These are phyloP conservation scores for Vigna trinervia DNA, from an alignment of 306 rosid genomes.

Conservation along the genomic window DNA sequence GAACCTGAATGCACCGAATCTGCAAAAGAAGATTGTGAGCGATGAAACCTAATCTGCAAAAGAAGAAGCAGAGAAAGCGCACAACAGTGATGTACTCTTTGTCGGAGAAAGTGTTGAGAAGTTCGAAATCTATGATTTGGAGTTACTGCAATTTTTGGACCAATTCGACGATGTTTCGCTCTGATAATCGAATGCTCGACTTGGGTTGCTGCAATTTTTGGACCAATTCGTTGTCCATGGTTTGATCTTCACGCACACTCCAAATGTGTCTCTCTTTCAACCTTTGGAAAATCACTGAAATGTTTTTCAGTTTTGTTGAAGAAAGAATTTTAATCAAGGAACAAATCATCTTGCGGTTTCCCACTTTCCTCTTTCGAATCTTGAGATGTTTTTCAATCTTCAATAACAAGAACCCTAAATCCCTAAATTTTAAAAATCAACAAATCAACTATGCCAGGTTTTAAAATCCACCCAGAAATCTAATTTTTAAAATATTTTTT, in stretches of 20 bases:
- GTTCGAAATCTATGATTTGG: constrained; percentile 90
- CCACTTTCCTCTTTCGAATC: too few relatives aligned
- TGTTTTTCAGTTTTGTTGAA: neutral
- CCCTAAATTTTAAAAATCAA: too few relatives aligned
- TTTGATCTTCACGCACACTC: constrained; percentile 46
- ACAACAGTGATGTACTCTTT: constrained; percentile 96
- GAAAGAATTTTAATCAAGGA: too few relatives aligned
- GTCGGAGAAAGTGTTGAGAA: constrained; percentile 91
- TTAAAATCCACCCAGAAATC: too few relatives aligned
- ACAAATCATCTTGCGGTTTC: too few relatives aligned
- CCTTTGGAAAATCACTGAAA: constrained; percentile 7
- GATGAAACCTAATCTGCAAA: constrained; percentile 26
- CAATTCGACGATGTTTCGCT: constrained; percentile 94
- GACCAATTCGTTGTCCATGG: constrained; percentile 91
- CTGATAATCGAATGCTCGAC: constrained; percentile 90
- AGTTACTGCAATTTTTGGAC: constrained; percentile 92
- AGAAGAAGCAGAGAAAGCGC: constrained; percentile 34
- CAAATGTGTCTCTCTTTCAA: neutral
- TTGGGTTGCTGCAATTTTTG: constrained; percentile 77
- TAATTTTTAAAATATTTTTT: too few relatives aligned
- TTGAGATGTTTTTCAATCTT: too few relatives aligned
- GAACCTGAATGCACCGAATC: constrained; percentile 50
- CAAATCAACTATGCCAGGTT: too few relatives aligned
- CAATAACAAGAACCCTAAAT: too few relatives aligned
- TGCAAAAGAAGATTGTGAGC: neutral